phyloP scores from a whole-genome alignment of 1,284 basidiomycete species.

The Takashimella koratensis region DNA sequence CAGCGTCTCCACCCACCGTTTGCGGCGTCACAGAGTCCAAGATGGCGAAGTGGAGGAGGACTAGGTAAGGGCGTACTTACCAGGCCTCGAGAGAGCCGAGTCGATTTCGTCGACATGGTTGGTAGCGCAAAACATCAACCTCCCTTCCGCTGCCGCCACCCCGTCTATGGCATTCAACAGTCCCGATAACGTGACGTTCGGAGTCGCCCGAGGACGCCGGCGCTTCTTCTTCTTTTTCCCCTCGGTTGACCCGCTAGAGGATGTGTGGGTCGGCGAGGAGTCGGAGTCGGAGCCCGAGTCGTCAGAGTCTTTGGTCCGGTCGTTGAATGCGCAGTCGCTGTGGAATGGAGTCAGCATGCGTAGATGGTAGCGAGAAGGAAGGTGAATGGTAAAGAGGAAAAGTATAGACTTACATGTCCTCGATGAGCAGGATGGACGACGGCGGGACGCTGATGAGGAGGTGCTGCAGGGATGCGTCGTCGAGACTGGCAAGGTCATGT shows the following conservation, averaged over 20 bases:
- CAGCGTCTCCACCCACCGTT: no score
- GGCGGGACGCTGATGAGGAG: no score
- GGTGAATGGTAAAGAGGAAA: no score
- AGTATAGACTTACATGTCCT: no score
- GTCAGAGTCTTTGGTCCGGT: constrained; percentile 12
- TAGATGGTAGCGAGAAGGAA: no score
- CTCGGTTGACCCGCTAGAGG: constrained; percentile 1
- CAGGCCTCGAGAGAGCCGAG: constrained; percentile 63
- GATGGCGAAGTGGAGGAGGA: constrained; percentile 49
- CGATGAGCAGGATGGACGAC: no score
- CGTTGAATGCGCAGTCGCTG: constrained; percentile 38
- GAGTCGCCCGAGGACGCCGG: constrained; percentile 26
- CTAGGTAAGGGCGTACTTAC: constrained; percentile 7
- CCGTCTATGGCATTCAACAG: constrained; percentile 78
- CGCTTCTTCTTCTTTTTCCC: constrained; percentile 39
- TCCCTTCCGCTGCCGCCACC: constrained; percentile 76
- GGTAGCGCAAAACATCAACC: constrained; percentile 65
- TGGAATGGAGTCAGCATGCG: no score
- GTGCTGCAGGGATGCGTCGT: no score
- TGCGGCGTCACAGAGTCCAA: no score
- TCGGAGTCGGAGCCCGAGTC: no score
- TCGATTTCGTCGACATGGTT: constrained; percentile 74
- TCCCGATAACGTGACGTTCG: constrained; percentile 64
- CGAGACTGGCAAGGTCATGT: no score
- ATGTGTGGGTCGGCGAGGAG: no score